phyloP scores from a whole-genome alignment of 2,329 filamentous ascomycete genomes.

The Colletotrichum sp. region DNA sequence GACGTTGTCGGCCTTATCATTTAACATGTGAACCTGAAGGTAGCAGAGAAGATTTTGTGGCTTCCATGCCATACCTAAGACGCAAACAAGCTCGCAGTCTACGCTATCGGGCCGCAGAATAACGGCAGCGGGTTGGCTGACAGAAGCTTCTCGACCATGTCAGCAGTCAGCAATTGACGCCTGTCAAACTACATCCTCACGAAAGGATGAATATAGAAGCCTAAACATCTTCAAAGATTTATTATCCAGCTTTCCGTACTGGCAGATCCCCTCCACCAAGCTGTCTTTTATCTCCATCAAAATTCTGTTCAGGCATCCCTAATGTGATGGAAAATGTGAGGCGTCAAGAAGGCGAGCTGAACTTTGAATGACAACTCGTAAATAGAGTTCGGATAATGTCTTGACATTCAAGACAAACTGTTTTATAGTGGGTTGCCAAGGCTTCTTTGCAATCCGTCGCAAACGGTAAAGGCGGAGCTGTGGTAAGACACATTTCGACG shows the following conservation, averaged over 20 bases:
- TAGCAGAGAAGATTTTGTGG: no score
- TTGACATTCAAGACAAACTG: not conserved
- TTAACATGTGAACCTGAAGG: no score
- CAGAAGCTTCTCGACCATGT: not conserved
- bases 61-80: not conserved
- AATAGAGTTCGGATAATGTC: not conserved
- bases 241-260: not conserved
- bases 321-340: not conserved
- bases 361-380: not conserved
- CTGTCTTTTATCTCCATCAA: fast-evolving
- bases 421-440: not conserved
- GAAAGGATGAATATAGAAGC: fast-evolving
- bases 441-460: not conserved
- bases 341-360: not conserved
- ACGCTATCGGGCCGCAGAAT: not conserved
- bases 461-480: not conserved
- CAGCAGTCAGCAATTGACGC: not conserved
- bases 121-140: not conserved
- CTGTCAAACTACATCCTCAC: not conserved
- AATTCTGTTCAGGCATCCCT: not conserved
- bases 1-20: fast-evolving
- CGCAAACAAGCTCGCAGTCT: fast-evolving
- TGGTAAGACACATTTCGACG: not conserved
- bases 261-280: not conserved
- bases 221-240: fast-evolving